phyloP scores from a whole-genome alignment of 768 basidiomycete species.

The Mycena leptocephala region DNA sequence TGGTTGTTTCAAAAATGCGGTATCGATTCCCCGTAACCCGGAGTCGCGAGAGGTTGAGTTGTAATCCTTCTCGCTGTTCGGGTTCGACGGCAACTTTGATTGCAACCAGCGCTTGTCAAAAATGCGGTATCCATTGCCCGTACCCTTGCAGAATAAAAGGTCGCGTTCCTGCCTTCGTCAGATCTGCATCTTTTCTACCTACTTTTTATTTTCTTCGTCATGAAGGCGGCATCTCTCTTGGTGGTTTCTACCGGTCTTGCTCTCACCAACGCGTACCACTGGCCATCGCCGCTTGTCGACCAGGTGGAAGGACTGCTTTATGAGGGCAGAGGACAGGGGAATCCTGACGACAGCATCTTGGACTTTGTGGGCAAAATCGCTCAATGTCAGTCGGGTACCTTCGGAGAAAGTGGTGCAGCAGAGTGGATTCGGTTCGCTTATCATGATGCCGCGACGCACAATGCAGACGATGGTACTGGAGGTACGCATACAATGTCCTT shows the following conservation, averaged over 20 bases:
- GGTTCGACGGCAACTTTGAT: constrained; percentile 17
- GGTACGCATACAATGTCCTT: constrained; percentile 15
- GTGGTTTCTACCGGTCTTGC: constrained; percentile 15
- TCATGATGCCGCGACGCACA: constrained; percentile 28
- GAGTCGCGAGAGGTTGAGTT: no score
- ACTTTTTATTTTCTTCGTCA: constrained; percentile 14
- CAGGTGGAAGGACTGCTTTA: constrained; percentile 27
- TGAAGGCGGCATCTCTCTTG: constrained; percentile 23
- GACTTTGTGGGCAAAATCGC: constrained; percentile 24
- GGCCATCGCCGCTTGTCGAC: constrained; percentile 31
- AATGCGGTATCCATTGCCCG: constrained; percentile 25
- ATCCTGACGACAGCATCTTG: constrained; percentile 13
- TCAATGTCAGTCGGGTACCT: constrained; percentile 13
- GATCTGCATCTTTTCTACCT: constrained; percentile 17
- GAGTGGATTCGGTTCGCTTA: constrained; percentile 32
- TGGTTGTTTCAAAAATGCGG: no score
- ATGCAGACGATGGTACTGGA: constrained; percentile 23
- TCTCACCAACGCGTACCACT: constrained; percentile 27
- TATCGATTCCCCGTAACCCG: constrained; percentile 4
- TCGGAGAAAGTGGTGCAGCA: constrained; percentile 20
- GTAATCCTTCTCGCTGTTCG: background rate
- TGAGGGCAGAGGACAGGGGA: constrained; percentile 24
- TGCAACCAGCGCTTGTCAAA: constrained; percentile 12
- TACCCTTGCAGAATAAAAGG: constrained; percentile 3
- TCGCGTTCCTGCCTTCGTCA: background rate